A percentile compares a stretch with the other conserved stretches of the same genome.
Evolutionary conservation across 306 rosid genomes (phyloP).

Genomic region (Trifolium dubium): DNA sequence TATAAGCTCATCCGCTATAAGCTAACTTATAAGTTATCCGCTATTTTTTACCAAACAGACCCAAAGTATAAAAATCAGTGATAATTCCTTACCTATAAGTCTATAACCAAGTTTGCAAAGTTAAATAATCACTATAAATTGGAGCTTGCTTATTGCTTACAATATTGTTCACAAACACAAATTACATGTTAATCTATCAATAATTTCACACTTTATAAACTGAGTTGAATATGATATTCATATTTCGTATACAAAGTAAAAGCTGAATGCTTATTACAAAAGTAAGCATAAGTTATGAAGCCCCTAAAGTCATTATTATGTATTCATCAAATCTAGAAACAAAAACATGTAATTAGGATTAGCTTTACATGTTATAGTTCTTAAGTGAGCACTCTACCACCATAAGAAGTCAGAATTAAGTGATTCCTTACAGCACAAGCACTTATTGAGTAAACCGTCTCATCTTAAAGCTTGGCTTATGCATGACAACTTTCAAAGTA

Average conservation of each 20-base stretch:
- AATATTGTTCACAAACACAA: not conserved
- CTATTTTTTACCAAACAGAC: no score
- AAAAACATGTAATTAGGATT: constrained; percentile 29
- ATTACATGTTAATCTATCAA: constrained; percentile 7
- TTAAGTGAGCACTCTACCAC: constrained; percentile 35
- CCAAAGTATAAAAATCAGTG: not conserved
- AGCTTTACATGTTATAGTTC: constrained; percentile 21
- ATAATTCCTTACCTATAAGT: not conserved
- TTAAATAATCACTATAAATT: not conserved
- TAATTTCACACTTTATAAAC: constrained; percentile 19
- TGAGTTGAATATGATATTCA: constrained; percentile 18
- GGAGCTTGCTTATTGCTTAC: not conserved
- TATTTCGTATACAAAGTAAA: not conserved
- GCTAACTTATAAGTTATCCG: no score
- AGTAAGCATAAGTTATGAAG: not conserved
- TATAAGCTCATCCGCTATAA: no score
- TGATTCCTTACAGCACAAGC: not conserved
- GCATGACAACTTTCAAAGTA: constrained; percentile 51
- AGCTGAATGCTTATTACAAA: not conserved
- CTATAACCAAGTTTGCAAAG: not conserved
- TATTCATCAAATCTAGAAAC: constrained; percentile 5
- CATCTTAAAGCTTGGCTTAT: constrained; percentile 43
- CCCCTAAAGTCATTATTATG: constrained; percentile 36
- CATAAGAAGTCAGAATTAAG: constrained; percentile 26
- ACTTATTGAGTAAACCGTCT: constrained; percentile 13